A percentile compares a stretch with the other conserved stretches of the same genome.
Evolutionary conservation across 208 protist genomes (phyloP).

Genomic region (Leishmania amazonensis): DNA sequence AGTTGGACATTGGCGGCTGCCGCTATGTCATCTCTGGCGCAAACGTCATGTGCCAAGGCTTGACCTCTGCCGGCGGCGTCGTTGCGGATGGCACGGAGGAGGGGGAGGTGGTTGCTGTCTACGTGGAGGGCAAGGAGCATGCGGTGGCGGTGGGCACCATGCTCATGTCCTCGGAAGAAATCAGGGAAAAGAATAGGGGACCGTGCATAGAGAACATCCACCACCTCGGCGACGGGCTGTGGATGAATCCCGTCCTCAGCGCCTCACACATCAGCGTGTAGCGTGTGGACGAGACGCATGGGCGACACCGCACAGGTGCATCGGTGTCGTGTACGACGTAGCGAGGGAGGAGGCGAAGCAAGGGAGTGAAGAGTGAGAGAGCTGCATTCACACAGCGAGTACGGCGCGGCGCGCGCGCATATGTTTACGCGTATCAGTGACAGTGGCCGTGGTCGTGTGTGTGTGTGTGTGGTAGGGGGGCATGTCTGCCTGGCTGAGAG

Average conservation of each 20-base stretch:
- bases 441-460: not conserved
- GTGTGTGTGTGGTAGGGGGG: not conserved
- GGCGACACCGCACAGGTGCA: not conserved
- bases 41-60: conserved; percentile 97
- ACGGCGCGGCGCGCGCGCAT: not conserved
- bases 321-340: not conserved
- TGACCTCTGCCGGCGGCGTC: conserved; percentile 94
- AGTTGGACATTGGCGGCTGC: conserved; percentile 98
- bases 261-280: conserved; percentile 78
- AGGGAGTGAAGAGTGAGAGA: not conserved
- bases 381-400: not conserved
- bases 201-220: conserved; percentile 97
- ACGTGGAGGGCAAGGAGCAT: conserved; percentile 97
- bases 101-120: conserved; percentile 83
- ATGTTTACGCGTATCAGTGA: not conserved
- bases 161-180: conserved; percentile 94
- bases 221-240: conserved; percentile 96
- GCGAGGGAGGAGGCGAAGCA: not conserved
- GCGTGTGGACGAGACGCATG: not conserved
- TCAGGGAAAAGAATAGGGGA: conserved; percentile 90
- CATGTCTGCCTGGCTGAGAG: not conserved
- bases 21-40: conserved; percentile 97
- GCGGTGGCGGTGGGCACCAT: conserved; percentile 93
- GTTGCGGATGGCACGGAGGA: conserved; percentile 60
- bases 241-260: conserved; percentile 92